Conservation (phyloP, 176 grass and related monocot genomes). For the Raddia guianensis region DNA sequence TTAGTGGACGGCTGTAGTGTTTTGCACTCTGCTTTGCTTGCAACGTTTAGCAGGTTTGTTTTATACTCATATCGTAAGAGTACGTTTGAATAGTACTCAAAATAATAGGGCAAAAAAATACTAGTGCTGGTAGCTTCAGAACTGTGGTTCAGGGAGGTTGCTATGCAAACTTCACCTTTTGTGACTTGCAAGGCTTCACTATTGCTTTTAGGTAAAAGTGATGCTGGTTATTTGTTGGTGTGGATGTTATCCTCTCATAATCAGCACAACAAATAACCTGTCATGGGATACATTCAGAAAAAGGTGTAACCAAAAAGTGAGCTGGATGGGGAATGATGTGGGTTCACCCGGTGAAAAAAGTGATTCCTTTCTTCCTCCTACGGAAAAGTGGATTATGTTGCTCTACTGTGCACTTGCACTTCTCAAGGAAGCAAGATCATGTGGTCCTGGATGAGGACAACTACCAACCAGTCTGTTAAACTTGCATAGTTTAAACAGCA, state of each 20-base stretch:
- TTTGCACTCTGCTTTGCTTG: conserved; percentile 30
- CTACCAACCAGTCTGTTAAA: conserved; percentile 34
- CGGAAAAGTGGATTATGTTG: conserved; percentile 48
- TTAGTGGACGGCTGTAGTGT: neutral
- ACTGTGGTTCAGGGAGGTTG: conserved; percentile 32
- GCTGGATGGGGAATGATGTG: conserved; percentile 39
- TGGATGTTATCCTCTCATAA: conserved; percentile 45
- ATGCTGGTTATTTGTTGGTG: conserved; percentile 41
- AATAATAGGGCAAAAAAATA: conserved; percentile 9
- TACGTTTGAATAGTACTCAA: conserved; percentile 8
- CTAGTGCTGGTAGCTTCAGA: conserved; percentile 31
- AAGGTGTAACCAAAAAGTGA: conserved; percentile 50
- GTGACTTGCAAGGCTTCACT: conserved; percentile 52
- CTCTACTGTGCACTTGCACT: conserved; percentile 45
- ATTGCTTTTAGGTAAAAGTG: conserved; percentile 36
- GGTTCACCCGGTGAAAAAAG: conserved; percentile 32
- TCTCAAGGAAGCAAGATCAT: conserved; percentile 42
- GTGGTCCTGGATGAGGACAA: conserved; percentile 46
- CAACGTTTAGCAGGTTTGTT: conserved; percentile 28
- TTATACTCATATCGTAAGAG: neutral
- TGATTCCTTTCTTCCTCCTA: conserved; percentile 52
- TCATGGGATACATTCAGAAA: conserved; percentile 35
- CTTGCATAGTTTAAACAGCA: conserved; percentile 6
- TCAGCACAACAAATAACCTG: conserved; percentile 38
- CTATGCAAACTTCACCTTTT: conserved; percentile 50